These are phyloP conservation scores for Metrosideros polymorpha DNA, from an alignment of 441 rosid genomes.

Conservation along the genomic window DNA sequence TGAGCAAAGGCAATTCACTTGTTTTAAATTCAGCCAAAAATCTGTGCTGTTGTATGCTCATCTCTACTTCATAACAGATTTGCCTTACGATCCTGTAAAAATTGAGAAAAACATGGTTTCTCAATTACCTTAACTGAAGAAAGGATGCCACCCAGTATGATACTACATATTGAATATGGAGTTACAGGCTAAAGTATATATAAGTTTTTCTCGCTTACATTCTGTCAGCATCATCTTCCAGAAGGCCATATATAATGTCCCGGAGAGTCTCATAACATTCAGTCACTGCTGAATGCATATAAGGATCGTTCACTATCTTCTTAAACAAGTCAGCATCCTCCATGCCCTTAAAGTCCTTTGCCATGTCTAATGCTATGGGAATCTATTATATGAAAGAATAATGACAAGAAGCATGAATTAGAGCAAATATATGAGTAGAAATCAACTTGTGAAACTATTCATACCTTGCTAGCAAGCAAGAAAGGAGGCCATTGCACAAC, in stretches of 20 bases:
- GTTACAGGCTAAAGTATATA: background rate
- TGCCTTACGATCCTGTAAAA: constrained; percentile 38
- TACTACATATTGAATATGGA: background rate
- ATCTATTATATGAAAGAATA: constrained; percentile 36
- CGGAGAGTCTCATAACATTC: constrained; percentile 82
- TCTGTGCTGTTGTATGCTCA: constrained; percentile 31
- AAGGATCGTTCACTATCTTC: constrained; percentile 65
- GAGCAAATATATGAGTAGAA: constrained; percentile 9
- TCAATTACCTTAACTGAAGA: background rate
- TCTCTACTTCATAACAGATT: constrained; percentile 47
- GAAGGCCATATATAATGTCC: constrained; percentile 50
- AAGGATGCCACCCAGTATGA: background rate
- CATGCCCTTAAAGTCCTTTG: constrained; percentile 82
- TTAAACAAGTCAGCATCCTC: constrained; percentile 66
- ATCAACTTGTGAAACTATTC: background rate
- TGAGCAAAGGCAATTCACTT: constrained; percentile 75
- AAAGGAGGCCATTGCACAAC: constrained; percentile 95
- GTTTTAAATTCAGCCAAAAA: constrained; percentile 58
- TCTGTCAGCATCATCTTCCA: constrained; percentile 63
- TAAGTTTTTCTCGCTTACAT: constrained; percentile 29
- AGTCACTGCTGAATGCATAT: constrained; percentile 69
- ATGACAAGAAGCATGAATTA: background rate
- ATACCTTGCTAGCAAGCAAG: constrained; percentile 96
- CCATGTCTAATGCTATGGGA: constrained; percentile 98
- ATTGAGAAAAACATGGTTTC: background rate